Evolutionary conservation across 1,284 basidiomycete species (phyloP), one percentile per base, ranked within the genome.

Genomic region (Tylopilus orsonianus): DNA sequence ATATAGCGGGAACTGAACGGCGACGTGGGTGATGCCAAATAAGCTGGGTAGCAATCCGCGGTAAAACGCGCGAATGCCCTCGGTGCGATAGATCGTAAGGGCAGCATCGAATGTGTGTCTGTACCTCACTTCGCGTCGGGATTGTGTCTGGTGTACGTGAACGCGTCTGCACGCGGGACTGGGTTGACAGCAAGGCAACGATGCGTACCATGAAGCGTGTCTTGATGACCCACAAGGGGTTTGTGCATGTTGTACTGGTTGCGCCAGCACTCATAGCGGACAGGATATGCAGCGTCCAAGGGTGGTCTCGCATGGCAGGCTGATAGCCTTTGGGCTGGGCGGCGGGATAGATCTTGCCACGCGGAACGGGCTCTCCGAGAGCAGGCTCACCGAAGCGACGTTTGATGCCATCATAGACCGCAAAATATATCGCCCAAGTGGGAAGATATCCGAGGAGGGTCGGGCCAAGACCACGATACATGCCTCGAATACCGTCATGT

Each of bases 361-460:
- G 63, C 1, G 67, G 64, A 14, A 56, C 62, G 40, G 53, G 44
- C n/a, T 57, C 57, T 26, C 75, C 80, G 9, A 79, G 67, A 4
- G 83, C 79, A 27, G 71, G 69, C 62, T 85, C 82, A 34, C 90
- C 90, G 61, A 94, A 85, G 29, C 76, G 71, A 20, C 81, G 81
- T 76, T 97, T 97, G 69, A 94, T 89, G 51, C 88, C 83, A 71
- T 97, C 94, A 71, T 97, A 97, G 16, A 97, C 91, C n/a, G 92
- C 85, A 68, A 97, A 97, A 70, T 97, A 97, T 59, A 97, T 97
- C 22, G 93, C 94, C 94, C 94, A 97, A 8, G 94, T 97, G 20
- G 94, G 94, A 33, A 97, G 80, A 70, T 97, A 97, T 7, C 94
- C 94, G 5, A 94, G 79, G 50, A 97, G 81, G 12, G 94, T 97